phyloP scores from a whole-genome alignment of 2,329 filamentous ascomycete genomes.

The Plenodomus tracheiphilus region DNA sequence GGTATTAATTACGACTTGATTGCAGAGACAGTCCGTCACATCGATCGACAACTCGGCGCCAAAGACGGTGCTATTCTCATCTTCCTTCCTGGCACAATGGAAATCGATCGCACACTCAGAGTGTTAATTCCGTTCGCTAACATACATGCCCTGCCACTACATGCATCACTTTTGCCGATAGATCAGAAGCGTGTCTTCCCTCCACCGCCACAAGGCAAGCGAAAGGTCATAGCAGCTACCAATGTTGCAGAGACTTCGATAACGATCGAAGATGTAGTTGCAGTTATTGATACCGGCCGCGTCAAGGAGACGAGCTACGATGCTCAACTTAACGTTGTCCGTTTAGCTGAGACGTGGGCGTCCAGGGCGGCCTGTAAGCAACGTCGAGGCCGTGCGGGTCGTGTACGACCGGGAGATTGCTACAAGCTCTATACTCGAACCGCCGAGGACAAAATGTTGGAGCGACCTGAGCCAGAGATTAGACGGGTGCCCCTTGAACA shows the following conservation, averaged over 20 bases:
- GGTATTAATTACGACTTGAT: conserved; percentile 92
- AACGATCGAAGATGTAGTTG: conserved; percentile 95
- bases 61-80: conserved; percentile 89
- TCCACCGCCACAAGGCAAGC: conserved; percentile 72
- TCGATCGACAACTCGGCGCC: conserved; percentile 74
- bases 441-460: conserved; percentile 81
- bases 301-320: conserved; percentile 98
- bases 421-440: conserved; percentile 94
- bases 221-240: conserved; percentile 92
- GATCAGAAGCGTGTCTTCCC: conserved; percentile 90
- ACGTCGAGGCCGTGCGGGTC: conserved; percentile 86
- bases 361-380: conserved; percentile 94
- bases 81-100: conserved; percentile 87
- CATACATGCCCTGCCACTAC: conserved; percentile 81
- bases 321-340: conserved; percentile 88
- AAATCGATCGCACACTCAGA: conserved; percentile 82
- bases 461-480: conserved; percentile 91
- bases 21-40: conserved; percentile 74
- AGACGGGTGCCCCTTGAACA: conserved; percentile 91
- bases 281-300: conserved; percentile 90
- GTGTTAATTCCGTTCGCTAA: conserved; percentile 66
- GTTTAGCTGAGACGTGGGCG: conserved; percentile 92
- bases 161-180: conserved; percentile 84
- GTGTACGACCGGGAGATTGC: conserved; percentile 87
- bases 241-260: conserved; percentile 99